These are phyloP conservation scores for Puccinia novopanici DNA, from an alignment of 1,284 basidiomycete genomes.

Conservation along the genomic window DNA sequence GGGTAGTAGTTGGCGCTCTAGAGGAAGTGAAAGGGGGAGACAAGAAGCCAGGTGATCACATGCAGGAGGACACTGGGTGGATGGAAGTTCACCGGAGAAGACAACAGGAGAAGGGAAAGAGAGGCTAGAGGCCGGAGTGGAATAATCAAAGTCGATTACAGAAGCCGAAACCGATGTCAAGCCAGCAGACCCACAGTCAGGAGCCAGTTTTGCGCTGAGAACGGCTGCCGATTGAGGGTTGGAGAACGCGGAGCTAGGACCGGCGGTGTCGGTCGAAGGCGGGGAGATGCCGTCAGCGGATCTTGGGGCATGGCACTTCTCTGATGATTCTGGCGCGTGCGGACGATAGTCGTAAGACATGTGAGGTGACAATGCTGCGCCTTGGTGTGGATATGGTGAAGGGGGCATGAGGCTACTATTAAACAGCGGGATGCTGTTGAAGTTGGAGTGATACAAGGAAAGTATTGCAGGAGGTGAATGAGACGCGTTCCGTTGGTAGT, in stretches of 20 bases:
- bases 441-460: constrained; percentile 22
- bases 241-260: constrained; percentile 14
- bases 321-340: constrained; percentile 1
- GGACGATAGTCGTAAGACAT: constrained; percentile 16
- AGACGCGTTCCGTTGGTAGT: constrained; percentile 17
- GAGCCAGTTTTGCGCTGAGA: not conserved
- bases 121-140: constrained; percentile 13
- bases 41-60: constrained; percentile 1
- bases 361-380: not conserved
- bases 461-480: constrained; percentile 7
- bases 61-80: not conserved
- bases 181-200: not conserved
- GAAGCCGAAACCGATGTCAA: constrained; percentile 13
- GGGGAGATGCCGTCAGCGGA: constrained; percentile 22
- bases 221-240: constrained; percentile 11
- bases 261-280: not conserved
- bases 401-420: constrained; percentile 5
- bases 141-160: constrained; percentile 27
- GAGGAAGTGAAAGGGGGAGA: not conserved
- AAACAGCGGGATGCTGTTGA: not conserved
- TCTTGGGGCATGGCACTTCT: not conserved
- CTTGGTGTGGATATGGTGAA: constrained; percentile 10
- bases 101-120: constrained; percentile 13
- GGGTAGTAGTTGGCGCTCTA: constrained; percentile 14
- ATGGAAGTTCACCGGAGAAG: constrained; percentile 1